phyloP scores from a whole-genome alignment of 2,329 filamentous ascomycete genomes.

The Harringtonia aguacate region DNA sequence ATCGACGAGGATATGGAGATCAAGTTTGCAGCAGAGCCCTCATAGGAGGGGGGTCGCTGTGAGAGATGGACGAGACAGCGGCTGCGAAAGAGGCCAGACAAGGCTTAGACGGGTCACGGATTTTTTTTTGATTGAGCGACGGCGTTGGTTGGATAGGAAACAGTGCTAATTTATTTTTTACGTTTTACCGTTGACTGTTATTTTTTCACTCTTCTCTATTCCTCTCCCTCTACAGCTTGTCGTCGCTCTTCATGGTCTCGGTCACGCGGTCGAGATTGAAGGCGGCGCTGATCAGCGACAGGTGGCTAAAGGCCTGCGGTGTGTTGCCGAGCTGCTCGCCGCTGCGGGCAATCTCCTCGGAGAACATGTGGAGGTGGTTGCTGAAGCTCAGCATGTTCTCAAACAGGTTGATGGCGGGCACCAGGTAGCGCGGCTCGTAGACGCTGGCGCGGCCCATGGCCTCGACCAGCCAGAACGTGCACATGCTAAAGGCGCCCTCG shows the following conservation, averaged over 20 bases:
- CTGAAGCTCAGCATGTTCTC: slow-evolving; percentile 70
- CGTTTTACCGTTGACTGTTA: too few species aligned
- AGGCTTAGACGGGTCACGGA: too few species aligned
- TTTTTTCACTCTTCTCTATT: neutral
- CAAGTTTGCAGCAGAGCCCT: slow-evolving; percentile 14
- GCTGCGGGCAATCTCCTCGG: slow-evolving; percentile 63
- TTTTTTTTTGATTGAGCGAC: too few species aligned
- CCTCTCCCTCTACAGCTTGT: slow-evolving; percentile 8
- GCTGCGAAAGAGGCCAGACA: too few species aligned
- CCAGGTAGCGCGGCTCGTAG: slow-evolving; percentile 55
- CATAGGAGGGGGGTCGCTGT: neutral
- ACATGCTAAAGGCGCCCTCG: slow-evolving; percentile 73
- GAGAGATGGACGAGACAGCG: too few species aligned
- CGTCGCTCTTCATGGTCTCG: slow-evolving; percentile 15
- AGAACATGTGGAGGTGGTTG: slow-evolving; percentile 70
- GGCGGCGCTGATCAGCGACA: slow-evolving; percentile 65
- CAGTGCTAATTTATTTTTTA: too few species aligned
- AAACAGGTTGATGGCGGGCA: slow-evolving; percentile 56
- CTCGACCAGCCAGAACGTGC: slow-evolving; percentile 75
- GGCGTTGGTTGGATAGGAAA: neutral
- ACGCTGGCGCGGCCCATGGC: slow-evolving; percentile 58
- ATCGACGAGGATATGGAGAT: slow-evolving; percentile 39
- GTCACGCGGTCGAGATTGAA: slow-evolving; percentile 58
- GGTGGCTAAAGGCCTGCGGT: slow-evolving; percentile 67
- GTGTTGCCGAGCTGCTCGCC: slow-evolving; percentile 74